Conservation (phyloP, 2,329 filamentous ascomycete genomes). For the Akanthomyces uredinophilus region DNA sequence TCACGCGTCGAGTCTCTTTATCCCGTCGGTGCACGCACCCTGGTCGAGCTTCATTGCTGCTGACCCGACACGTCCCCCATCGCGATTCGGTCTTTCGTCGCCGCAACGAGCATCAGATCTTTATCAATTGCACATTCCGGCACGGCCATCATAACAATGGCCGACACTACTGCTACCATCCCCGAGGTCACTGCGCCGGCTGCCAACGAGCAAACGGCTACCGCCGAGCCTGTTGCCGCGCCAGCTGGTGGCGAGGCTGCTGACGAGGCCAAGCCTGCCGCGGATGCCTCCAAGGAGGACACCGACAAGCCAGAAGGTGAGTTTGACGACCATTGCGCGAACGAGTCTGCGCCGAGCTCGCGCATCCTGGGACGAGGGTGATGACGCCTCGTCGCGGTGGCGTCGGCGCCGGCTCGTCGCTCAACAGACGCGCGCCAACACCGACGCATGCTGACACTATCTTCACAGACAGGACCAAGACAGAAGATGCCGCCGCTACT, state of each 20-base stretch:
- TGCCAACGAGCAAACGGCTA: slow-evolving; percentile 19
- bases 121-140: slow-evolving; percentile 8
- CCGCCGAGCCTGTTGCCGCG: slow-evolving; percentile 26
- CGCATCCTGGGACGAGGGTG: neutral
- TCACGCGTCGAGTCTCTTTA: slow-evolving; percentile 14
- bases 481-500: slow-evolving; percentile 25
- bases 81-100: slow-evolving; percentile 2
- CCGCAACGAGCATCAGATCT: slow-evolving; percentile 1
- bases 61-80: slow-evolving; percentile 5
- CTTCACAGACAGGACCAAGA: slow-evolving; percentile 17
- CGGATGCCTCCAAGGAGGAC: slow-evolving; percentile 25
- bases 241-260: slow-evolving; percentile 20
- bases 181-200: slow-evolving; percentile 30
- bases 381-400: neutral
- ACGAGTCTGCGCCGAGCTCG: neutral
- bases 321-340: slow-evolving; percentile 16
- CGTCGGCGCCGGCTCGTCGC: neutral
- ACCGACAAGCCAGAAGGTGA: slow-evolving; percentile 28
- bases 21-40: slow-evolving; percentile 11
- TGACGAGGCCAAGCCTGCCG: slow-evolving; percentile 22
- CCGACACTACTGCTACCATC: slow-evolving; percentile 34
- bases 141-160: slow-evolving; percentile 27
- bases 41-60: slow-evolving; percentile 12
- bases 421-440: neutral
- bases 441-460: slow-evolving; percentile 1